Evolutionary conservation across 2,329 filamentous ascomycete species (phyloP), one percentile per base, ranked within the genome.

Genomic region (Cordyceps militaris): DNA sequence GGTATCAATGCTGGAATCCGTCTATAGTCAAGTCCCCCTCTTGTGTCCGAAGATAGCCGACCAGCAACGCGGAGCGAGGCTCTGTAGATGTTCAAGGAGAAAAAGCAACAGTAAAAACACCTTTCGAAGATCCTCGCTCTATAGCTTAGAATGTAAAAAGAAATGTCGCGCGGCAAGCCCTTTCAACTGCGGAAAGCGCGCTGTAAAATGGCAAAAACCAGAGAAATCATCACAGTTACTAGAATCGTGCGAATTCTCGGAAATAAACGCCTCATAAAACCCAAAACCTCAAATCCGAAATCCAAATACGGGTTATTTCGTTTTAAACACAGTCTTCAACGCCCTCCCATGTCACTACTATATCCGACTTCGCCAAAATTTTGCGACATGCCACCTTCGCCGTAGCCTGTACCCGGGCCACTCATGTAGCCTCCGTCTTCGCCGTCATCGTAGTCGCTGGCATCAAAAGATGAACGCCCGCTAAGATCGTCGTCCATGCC

Each of bases 401-500:
- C 80, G 58, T 78, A 84, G 0, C 80, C 81, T 4, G 79, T 83
- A 32, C 83, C 83, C 1, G 84, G 81, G 1, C 81, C 81, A 57
- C 82, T 85, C 40, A 86, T 78, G 63, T 87, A 87, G 21, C 87
- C 85, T 53, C 80, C 79, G 59, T 91, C 84, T 55, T 91, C 88
- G 14, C 82, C 86, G 47, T 88, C 86, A 58, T 88, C 87, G 62
- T 86, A 88, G 66, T 92, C 89, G 58, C 87, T 89, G 1, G 85
- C 86, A 67, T 95, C 91, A 65, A 93, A 94, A 62, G 87, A 91
- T 62, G 88, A 91, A 54, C 87, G 80, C 0, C 88, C 88, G 65
- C 86, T 89, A n/a, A 88, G 73, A 61, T 90, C 89, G 51, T 90
- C 88, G 42, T 91, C 87, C 59, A 86, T 79, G 19, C 84, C 84